These are phyloP conservation scores for Jaminaea rosea DNA, from an alignment of 1,284 basidiomycete species.

Conservation along the genomic window DNA sequence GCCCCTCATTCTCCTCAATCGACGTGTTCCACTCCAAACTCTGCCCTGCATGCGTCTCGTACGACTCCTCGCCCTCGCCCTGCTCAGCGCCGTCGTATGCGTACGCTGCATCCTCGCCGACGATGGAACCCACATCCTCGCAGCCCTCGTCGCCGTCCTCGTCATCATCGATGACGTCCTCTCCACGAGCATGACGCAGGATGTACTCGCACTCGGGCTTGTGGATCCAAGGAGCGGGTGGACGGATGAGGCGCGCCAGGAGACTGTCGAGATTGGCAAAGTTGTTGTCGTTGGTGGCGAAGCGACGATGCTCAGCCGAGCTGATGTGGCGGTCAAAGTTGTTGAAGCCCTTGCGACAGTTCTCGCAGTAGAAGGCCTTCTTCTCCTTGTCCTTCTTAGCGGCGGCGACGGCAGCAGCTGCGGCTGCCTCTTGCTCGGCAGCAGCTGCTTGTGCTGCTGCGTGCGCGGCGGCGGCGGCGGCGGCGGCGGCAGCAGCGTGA, in stretches of 20 bases:
- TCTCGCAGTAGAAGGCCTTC: constrained; percentile 96
- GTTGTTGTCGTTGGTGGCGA: constrained; percentile 70
- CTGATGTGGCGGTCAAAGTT: constrained; percentile 82
- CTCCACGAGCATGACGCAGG: background rate
- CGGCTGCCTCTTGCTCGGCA: background rate
- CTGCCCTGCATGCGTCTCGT: too few relatives aligned
- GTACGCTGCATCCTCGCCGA: too few relatives aligned
- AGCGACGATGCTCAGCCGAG: constrained; percentile 71
- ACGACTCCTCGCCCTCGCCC: background rate
- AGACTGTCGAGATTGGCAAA: constrained; percentile 74
- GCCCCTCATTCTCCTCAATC: background rate
- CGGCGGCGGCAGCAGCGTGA: background rate
- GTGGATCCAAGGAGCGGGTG: constrained; percentile 9
- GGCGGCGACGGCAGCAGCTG: background rate
- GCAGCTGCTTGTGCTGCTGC: background rate
- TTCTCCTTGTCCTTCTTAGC: constrained; percentile 50
- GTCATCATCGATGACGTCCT: background rate
- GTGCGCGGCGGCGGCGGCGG: background rate
- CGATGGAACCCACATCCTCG: too few relatives aligned
- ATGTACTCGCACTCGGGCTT: too few relatives aligned
- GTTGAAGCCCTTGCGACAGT: constrained; percentile 81
- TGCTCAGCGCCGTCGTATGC: background rate
- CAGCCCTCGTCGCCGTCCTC: constrained; percentile 1
- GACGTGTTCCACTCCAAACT: background rate
- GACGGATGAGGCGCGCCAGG: constrained; percentile 59